Evolutionary conservation across 208 protist species (phyloP), one percentile per base, ranked within the genome.

Genomic region (Phytomonas sp.): DNA sequence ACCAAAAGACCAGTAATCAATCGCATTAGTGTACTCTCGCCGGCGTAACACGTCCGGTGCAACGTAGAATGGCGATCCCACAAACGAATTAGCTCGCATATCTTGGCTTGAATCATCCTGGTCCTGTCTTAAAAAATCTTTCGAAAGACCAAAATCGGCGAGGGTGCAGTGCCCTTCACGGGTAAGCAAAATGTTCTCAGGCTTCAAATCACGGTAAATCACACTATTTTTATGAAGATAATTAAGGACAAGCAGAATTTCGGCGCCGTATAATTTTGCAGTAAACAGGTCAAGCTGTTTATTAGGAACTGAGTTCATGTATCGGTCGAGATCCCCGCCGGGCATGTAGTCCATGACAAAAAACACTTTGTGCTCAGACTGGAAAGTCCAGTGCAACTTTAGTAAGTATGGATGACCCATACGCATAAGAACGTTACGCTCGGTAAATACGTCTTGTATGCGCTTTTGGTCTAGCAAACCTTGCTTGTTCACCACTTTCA

Each of bases 1-100:
- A 59, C 98, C 98, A 79, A 98, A 97, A 17, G 92, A 95, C 98
- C 98, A 99, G 84, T 97, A 99, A 78, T 99, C 98, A 8, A 99
- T 95, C 7, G 95, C 91, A 70, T 96, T 97, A 20, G 97, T 98
- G 88, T 99, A 98, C 59, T 95, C 93, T 40, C 84, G 83, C 34
- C 96, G 89, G 46, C 85, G 81, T 28, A 99, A 82, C 62, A 99
- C 94, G 79, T 99, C 97, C 11, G 97, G 95, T 1, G 98, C 92
- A 34, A 97, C 89, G 82, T 97, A 97, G 78, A 96, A 94, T 32
- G 95, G 95, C 8, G 95, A 96, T 43, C 95, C 95, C 13, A 96
- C 93, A 73, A 97, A 96, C 17, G 93, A 96, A 80, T 97, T 94
- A 32, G 92, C 89, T 33, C 92, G 85, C 70, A 89, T 75, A 69